A percentile compares a stretch with the other conserved stretches of the same genome.
phyloP scores from a whole-genome alignment of 768 basidiomycete species.

The Kwoniella bestiolae region DNA sequence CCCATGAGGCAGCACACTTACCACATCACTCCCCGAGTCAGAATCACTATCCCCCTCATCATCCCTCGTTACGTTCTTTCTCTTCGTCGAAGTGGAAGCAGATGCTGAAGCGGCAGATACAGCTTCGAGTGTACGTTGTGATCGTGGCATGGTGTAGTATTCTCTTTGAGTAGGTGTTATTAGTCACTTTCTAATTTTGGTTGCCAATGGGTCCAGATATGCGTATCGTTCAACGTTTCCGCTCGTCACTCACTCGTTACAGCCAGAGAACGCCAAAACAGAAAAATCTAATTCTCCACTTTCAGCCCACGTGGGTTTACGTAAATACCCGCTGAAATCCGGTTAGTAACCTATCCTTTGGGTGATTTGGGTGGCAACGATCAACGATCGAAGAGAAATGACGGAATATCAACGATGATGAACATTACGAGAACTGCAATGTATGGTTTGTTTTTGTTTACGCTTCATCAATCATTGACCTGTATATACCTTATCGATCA shows the following conservation, averaged over 20 bases:
- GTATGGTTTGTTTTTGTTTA: too few relatives aligned
- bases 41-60: slow-evolving; percentile 47
- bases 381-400: neutral
- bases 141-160: neutral
- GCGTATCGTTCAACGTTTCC: too few relatives aligned
- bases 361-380: neutral
- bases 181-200: too few relatives aligned
- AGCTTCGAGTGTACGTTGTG: slow-evolving; percentile 25
- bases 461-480: too few relatives aligned
- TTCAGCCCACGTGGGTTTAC: neutral
- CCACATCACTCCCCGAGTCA: slow-evolving; percentile 55
- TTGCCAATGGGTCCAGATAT: too few relatives aligned
- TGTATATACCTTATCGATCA: too few relatives aligned
- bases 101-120: slow-evolving; percentile 29
- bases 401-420: neutral
- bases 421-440: too few relatives aligned
- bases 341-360: neutral
- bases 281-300: too few relatives aligned
- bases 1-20: too few relatives aligned
- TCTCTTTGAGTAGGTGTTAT: neutral
- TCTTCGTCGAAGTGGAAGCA: slow-evolving; percentile 25
- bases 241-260: neutral
- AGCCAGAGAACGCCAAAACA: neutral
- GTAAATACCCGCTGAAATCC: neutral
- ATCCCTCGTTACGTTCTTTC: slow-evolving; percentile 50